These are phyloP conservation scores for Ceratopteris richardii DNA, from an alignment of 75 land plant genomes.

Conservation along the genomic window DNA sequence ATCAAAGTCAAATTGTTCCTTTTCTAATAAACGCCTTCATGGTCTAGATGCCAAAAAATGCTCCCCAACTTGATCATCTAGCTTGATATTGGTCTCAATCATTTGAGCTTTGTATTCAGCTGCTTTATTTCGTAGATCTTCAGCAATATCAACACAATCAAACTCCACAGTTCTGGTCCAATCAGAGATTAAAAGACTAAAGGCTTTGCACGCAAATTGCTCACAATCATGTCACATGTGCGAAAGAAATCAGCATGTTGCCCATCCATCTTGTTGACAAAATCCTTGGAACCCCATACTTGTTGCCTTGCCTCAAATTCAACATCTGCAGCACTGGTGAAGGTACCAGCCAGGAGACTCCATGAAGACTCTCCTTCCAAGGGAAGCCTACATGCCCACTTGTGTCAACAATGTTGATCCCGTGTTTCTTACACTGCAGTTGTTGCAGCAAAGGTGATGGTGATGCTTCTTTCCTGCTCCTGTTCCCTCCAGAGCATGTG, in stretches of 20 bases:
- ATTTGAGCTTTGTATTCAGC: slow-evolving; percentile 59
- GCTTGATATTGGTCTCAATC: slow-evolving; percentile 83
- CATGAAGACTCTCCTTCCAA: slow-evolving; percentile 90
- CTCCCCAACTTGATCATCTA: slow-evolving; percentile 89
- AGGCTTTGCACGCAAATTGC: slow-evolving; percentile 90
- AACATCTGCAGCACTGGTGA: slow-evolving; percentile 96
- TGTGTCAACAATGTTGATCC: slow-evolving; percentile 94
- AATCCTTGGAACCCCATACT: slow-evolving; percentile 92
- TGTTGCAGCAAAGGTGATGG: slow-evolving; percentile 97
- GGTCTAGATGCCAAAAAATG: slow-evolving; percentile 74
- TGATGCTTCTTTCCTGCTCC: slow-evolving; percentile 98
- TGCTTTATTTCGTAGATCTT: slow-evolving; percentile 54
- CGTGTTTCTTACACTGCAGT: slow-evolving; percentile 86
- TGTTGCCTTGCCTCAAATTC: slow-evolving; percentile 98
- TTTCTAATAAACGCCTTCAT: slow-evolving; percentile 68
- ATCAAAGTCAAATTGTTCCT: slow-evolving; percentile 60
- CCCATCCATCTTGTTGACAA: slow-evolving; percentile 98
- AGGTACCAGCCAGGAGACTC: slow-evolving; percentile 92
- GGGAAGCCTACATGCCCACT: slow-evolving; percentile 96
- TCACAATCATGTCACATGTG: slow-evolving; percentile 90
- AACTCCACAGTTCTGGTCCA: slow-evolving; percentile 83
- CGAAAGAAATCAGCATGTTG: slow-evolving; percentile 88
- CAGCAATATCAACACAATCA: slow-evolving; percentile 72
- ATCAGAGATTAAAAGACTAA: slow-evolving; percentile 83
- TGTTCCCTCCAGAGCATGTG: slow-evolving; percentile 99